Percentiles rank a stretch among this genome's conserved stretches.
phyloP scores from a whole-genome alignment of 257 asterid genomes.

The Solanum gandarillasii region DNA sequence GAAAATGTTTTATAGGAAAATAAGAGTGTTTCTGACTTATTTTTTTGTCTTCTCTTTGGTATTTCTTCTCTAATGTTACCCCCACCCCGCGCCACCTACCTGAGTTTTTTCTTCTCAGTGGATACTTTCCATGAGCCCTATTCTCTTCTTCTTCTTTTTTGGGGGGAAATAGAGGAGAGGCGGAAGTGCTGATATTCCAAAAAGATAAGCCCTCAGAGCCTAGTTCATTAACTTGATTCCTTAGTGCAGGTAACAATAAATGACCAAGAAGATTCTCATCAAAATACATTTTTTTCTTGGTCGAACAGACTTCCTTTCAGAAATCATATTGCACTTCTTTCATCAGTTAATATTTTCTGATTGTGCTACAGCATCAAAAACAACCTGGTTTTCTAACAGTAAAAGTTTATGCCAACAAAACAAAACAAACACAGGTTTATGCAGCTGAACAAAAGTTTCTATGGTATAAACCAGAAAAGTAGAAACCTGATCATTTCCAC shows the following conservation, averaged over 20 bases:
- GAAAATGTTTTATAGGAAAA: too few species aligned
- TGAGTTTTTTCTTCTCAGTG: not conserved
- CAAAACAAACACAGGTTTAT: not conserved
- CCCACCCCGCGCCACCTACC: not conserved
- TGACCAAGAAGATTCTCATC: not conserved
- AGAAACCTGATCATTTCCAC: conserved; percentile 86
- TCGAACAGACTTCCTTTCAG: not conserved
- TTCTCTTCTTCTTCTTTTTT: not conserved
- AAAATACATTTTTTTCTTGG: not conserved
- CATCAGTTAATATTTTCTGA: not conserved
- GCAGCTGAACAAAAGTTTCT: not conserved
- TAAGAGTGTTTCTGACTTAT: too few species aligned
- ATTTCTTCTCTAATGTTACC: not conserved
- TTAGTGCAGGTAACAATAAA: not conserved
- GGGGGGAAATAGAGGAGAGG: not conserved
- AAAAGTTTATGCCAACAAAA: not conserved
- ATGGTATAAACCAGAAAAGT: conserved; percentile 14
- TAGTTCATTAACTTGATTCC: not conserved
- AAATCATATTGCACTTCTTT: not conserved
- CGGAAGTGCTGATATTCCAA: not conserved
- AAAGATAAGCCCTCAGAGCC: not conserved
- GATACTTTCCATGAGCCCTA: not conserved
- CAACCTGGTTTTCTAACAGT: not conserved
- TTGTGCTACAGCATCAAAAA: not conserved
- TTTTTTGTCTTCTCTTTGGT: not conserved